These are phyloP conservation scores for Calonectria pauciramosa DNA, from an alignment of 2,329 filamentous ascomycete species.

Conservation along the genomic window DNA sequence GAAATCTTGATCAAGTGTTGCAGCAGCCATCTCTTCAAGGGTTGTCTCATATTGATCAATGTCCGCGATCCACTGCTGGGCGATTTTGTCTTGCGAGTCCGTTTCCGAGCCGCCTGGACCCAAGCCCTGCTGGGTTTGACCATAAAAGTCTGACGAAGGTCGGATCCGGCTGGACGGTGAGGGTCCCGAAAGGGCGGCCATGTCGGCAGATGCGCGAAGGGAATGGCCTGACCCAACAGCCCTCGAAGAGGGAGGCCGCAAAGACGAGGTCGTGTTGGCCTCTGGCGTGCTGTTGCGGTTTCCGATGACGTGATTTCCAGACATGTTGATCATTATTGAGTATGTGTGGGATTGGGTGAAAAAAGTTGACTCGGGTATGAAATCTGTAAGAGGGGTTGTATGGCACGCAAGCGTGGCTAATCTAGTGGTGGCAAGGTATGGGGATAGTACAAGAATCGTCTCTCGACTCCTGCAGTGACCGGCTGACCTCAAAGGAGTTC, in stretches of 20 bases:
- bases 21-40: conserved; percentile 97
- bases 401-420: conserved; percentile 36
- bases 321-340: conserved; percentile 70
- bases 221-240: conserved; percentile 84
- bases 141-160: conserved; percentile 95
- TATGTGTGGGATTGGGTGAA: conserved; percentile 20
- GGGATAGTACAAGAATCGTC: conserved; percentile 46
- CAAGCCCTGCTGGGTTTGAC: conserved; percentile 78
- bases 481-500: conserved; percentile 85
- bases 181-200: conserved; percentile 83
- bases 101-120: conserved; percentile 77
- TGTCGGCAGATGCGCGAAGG: conserved; percentile 94
- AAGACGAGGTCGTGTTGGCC: conserved; percentile 82
- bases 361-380: conserved; percentile 24
- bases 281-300: conserved; percentile 99
- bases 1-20: conserved; percentile 99
- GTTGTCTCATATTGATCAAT: conserved; percentile 99
- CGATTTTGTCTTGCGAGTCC: conserved; percentile 91
- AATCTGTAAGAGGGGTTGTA: conserved; percentile 20
- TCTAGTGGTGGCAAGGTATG: conserved; percentile 30
- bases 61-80: conserved; percentile 98
- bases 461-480: conserved; percentile 81
- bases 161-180: conserved; percentile 84
- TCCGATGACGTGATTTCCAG: conserved; percentile 77
- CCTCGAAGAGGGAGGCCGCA: conserved; percentile 86